A percentile compares a stretch with the other conserved stretches of the same genome.
Conservation (phyloP, 495 filamentous ascomycete species). For the Hyphodiscus hymeniophilus region DNA sequence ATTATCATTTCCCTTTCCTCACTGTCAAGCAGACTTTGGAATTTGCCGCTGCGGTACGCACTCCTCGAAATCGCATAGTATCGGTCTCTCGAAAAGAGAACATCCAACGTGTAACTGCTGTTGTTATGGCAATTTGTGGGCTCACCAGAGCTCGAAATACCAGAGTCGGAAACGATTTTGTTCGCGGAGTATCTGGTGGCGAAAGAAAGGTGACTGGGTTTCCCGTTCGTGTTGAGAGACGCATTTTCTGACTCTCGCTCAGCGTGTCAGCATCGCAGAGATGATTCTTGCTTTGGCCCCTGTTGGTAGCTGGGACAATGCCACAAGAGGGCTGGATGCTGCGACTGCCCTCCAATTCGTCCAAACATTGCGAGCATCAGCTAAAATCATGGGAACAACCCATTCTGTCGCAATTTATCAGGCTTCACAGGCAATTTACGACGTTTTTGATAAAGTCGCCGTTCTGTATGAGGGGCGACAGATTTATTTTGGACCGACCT, state of each 20-base stretch:
- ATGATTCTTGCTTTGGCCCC: constrained; percentile 50
- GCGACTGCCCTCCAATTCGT: constrained; percentile 40
- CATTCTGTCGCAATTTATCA: constrained; percentile 44
- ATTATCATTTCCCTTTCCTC: constrained; percentile 58
- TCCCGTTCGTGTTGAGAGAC: too few species aligned
- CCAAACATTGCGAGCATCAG: constrained; percentile 34
- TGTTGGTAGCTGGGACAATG: constrained; percentile 70
- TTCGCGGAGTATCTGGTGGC: constrained; percentile 65
- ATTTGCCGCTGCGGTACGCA: constrained; percentile 41
- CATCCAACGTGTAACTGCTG: too few species aligned
- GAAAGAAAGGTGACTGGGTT: constrained; percentile 33
- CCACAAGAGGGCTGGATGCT: constrained; percentile 43
- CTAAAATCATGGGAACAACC: constrained; percentile 33
- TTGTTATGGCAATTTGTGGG: too few species aligned
- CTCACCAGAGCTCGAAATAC: constrained; percentile 31
- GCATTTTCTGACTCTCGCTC: too few species aligned
- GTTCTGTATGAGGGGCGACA: constrained; percentile 57
- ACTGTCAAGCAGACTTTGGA: constrained; percentile 59
- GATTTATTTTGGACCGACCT: constrained; percentile 55
- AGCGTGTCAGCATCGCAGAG: constrained; percentile 73
- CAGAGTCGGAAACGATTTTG: constrained; percentile 57
- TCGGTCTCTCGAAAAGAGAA: too few species aligned
- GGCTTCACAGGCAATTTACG: constrained; percentile 32
- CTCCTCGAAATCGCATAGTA: constrained; percentile 28
- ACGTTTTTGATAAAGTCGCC: constrained; percentile 53